Conservation (phyloP, 2,329 filamentous ascomycete genomes). For the Paecilomyces sp. region DNA sequence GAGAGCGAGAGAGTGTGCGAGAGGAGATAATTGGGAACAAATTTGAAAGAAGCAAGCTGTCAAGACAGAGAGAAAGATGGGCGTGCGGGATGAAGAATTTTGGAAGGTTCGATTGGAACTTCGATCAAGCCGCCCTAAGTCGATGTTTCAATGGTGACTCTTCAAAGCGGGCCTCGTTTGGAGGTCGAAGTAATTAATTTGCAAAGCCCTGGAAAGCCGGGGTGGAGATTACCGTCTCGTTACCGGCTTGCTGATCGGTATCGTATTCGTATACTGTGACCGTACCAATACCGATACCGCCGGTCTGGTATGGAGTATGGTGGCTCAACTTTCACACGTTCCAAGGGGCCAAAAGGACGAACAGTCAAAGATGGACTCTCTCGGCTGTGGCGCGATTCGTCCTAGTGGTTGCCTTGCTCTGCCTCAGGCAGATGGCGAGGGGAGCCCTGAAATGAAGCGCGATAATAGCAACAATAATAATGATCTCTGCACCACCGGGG, state of each 20-base stretch:
- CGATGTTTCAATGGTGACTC: conserved; percentile 1
- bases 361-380: no score
- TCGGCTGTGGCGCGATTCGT: not conserved
- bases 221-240: not conserved
- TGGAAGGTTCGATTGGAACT: conserved; percentile 1
- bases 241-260: not conserved
- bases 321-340: not conserved
- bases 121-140: not conserved
- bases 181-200: not conserved
- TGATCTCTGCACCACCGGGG: not conserved
- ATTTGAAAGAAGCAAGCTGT: not conserved
- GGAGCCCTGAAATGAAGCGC: not conserved
- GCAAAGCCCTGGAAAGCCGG: not conserved
- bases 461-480: no score
- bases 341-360: not conserved
- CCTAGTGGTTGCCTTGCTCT: not conserved
- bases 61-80: not conserved
- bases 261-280: not conserved
- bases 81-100: not conserved
- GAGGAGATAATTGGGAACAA: not conserved
- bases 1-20: no score
- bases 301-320: not conserved
- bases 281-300: not conserved
- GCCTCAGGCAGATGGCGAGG: not conserved
- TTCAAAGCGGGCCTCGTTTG: not conserved